Conservation (phyloP, 805 yeast genomes). For the Tetrapisispora nanseiensis region DNA sequence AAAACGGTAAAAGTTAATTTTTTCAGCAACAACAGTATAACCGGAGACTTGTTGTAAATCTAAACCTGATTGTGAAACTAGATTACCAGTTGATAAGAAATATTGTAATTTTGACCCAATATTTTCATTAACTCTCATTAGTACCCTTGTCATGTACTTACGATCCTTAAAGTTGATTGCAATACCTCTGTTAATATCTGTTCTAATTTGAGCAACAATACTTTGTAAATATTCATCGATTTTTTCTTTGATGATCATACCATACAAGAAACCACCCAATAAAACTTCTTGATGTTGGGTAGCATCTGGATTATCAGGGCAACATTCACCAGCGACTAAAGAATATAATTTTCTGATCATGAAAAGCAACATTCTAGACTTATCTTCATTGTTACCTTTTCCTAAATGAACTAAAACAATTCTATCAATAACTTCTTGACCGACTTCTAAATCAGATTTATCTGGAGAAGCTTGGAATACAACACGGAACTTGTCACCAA, state of each 20-base stretch:
- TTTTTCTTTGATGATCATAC: slow-evolving; percentile 94
- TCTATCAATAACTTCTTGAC: slow-evolving; percentile 68
- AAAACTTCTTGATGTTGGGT: slow-evolving; percentile 97
- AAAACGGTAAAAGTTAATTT: slow-evolving; percentile 93
- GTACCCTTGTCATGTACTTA: slow-evolving; percentile 72
- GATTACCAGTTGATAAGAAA: slow-evolving; percentile 91
- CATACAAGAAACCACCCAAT: slow-evolving; percentile 91
- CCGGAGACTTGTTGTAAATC: slow-evolving; percentile 98
- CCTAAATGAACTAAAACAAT: slow-evolving; percentile 83
- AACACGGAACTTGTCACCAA: slow-evolving; percentile 93
- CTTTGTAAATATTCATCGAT: slow-evolving; percentile 82
- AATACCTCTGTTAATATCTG: slow-evolving; percentile 70
- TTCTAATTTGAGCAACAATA: slow-evolving; percentile 62
- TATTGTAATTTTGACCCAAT: slow-evolving; percentile 92
- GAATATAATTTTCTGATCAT: slow-evolving; percentile 94
- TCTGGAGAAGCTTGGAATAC: slow-evolving; percentile 87
- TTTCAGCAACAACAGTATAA: slow-evolving; percentile 97
- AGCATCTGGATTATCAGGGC: slow-evolving; percentile 98
- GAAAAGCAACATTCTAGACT: slow-evolving; percentile 77
- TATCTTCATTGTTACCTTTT: slow-evolving; percentile 51
- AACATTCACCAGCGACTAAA: slow-evolving; percentile 91
- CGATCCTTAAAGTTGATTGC: slow-evolving; percentile 78
- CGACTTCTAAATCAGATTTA: slow-evolving; percentile 81
- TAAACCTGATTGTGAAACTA: slow-evolving; percentile 92
- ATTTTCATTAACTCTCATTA: slow-evolving; percentile 75